A percentile compares a stretch with the other conserved stretches of the same genome.
Conservation (phyloP, 805 yeast species). For the Ogataea trehaloabstinens region DNA sequence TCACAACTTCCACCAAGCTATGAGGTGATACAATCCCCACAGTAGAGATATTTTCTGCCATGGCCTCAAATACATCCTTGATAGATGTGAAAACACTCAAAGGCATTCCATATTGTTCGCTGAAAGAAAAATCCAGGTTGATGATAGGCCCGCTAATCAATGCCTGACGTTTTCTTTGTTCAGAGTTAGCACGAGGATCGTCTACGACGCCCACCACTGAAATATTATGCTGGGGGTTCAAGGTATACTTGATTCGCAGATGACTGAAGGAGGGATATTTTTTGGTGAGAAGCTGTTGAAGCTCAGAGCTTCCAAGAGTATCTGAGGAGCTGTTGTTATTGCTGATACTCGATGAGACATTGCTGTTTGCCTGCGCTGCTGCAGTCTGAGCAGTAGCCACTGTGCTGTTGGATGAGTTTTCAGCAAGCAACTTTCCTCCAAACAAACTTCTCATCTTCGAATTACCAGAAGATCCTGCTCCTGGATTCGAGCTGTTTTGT, state of each 20-base stretch:
- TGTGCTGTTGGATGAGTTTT: background rate
- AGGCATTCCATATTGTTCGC: slow-evolving; percentile 46
- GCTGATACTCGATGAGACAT: slow-evolving; percentile 3
- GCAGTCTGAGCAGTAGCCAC: background rate
- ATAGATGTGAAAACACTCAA: slow-evolving; percentile 61
- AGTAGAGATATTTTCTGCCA: slow-evolving; percentile 64
- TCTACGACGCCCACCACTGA: slow-evolving; percentile 45
- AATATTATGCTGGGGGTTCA: slow-evolving; percentile 42
- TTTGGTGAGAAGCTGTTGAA: slow-evolving; percentile 18
- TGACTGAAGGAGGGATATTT: slow-evolving; percentile 35
- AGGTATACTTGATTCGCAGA: slow-evolving; percentile 34
- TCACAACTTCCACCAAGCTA: slow-evolving; percentile 69
- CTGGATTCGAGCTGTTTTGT: slow-evolving; percentile 3
- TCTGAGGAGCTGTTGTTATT: slow-evolving; percentile 8
- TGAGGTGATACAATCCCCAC: slow-evolving; percentile 86
- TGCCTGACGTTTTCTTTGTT: slow-evolving; percentile 76
- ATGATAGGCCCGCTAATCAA: slow-evolving; percentile 77
- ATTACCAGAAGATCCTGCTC: slow-evolving; percentile 5
- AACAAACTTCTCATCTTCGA: slow-evolving; percentile 20
- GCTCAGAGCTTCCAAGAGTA: slow-evolving; percentile 17
- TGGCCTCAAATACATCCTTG: slow-evolving; percentile 82
- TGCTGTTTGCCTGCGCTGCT: slow-evolving; percentile 18
- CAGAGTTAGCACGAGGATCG: slow-evolving; percentile 49
- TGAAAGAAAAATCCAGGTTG: slow-evolving; percentile 70
- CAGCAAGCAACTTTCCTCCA: slow-evolving; percentile 2